Evolutionary conservation across 108 stramenopile species (phyloP).

Genomic region (Cyclostephanos invisitatus): DNA sequence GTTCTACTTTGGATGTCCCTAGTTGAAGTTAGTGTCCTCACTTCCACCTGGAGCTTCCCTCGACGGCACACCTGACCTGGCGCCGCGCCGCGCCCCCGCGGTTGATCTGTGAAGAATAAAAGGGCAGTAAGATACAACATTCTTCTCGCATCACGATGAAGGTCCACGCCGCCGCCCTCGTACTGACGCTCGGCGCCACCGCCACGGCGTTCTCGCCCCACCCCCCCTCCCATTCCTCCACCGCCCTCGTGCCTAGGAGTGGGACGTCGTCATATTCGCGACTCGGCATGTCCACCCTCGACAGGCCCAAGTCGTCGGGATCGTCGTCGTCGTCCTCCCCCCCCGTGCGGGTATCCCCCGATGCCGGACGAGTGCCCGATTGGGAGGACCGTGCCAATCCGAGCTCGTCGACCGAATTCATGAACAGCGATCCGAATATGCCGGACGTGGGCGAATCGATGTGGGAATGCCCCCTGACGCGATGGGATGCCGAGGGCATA

Average conservation of each 20-base stretch:
- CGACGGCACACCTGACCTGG: too few relatives aligned
- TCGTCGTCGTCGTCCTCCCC: constrained; percentile 23
- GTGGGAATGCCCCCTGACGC: constrained; percentile 91
- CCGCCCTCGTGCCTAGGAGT: not conserved
- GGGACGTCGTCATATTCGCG: not conserved
- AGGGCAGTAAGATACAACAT: too few relatives aligned
- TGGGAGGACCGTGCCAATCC: constrained; percentile 75
- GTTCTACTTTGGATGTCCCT: too few relatives aligned
- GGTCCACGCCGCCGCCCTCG: constrained; percentile 48
- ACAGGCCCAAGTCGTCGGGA: constrained; percentile 10
- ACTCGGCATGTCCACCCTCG: constrained; percentile 26
- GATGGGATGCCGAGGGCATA: constrained; percentile 80
- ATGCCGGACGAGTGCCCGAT: constrained; percentile 71
- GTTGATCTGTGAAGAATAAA: not conserved
- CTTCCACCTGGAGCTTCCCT: too few relatives aligned
- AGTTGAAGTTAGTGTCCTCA: too few relatives aligned
- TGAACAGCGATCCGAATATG: constrained; percentile 65
- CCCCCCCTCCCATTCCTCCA: not conserved
- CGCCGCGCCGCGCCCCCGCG: too few relatives aligned
- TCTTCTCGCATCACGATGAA: too few relatives aligned
- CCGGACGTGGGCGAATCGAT: constrained; percentile 69
- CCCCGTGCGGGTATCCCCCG: constrained; percentile 70
- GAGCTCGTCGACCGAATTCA: constrained; percentile 66
- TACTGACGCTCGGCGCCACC: constrained; percentile 36
- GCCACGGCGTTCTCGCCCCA: constrained; percentile 51